Conservation (phyloP, 208 protist genomes). For the Crithidia sp. region DNA sequence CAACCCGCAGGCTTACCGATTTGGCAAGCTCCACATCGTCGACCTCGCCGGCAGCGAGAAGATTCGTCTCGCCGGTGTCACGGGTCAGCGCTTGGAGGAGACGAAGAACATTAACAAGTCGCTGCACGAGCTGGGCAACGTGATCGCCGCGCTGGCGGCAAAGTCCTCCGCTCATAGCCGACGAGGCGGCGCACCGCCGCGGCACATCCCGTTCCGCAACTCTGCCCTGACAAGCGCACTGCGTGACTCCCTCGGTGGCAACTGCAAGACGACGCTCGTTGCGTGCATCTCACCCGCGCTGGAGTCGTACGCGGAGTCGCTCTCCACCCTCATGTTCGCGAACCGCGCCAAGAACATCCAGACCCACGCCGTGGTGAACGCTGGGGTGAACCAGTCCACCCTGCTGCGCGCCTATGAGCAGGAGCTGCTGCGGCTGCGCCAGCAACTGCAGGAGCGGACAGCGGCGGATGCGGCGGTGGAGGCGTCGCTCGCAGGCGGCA, state of each 20-base stretch:
- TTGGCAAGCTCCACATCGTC: constrained; percentile 88
- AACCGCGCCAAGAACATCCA: constrained; percentile 78
- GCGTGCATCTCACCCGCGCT: constrained; percentile 84
- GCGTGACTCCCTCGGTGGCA: constrained; percentile 93
- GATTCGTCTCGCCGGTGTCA: constrained; percentile 81
- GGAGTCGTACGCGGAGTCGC: constrained; percentile 79
- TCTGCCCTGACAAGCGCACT: constrained; percentile 96
- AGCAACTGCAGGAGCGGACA: constrained; percentile 50
- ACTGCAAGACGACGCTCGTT: constrained; percentile 95
- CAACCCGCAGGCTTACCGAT: constrained; percentile 46
- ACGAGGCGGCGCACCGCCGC: constrained; percentile 33
- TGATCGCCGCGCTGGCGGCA: constrained; percentile 88
- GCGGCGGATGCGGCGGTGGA: constrained; percentile 20
- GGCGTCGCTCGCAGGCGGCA: background rate
- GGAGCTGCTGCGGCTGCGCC: constrained; percentile 58
- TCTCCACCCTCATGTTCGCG: constrained; percentile 83
- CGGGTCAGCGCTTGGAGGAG: constrained; percentile 76
- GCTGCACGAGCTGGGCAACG: constrained; percentile 88
- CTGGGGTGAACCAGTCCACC: constrained; percentile 58
- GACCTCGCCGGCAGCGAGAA: constrained; percentile 95
- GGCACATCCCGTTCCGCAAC: constrained; percentile 95
- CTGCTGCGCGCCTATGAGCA: constrained; percentile 68
- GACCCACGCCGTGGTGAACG: constrained; percentile 70
- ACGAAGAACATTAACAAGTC: constrained; percentile 94
- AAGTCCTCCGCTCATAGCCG: constrained; percentile 64